These are phyloP conservation scores for Fragaria vesca DNA, from an alignment of 306 rosid species.

Conservation along the genomic window DNA sequence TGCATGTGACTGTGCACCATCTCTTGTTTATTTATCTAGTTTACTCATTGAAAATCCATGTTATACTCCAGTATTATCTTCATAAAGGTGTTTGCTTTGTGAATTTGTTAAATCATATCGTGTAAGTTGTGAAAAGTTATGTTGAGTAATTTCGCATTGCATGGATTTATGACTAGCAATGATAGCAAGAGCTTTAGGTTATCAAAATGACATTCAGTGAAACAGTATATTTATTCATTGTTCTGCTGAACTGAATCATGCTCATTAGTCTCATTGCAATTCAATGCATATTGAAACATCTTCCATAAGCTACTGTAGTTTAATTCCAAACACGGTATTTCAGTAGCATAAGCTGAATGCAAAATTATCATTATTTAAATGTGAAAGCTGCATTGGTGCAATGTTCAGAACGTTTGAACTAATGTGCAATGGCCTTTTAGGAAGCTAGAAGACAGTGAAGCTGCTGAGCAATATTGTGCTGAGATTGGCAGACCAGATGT, in stretches of 20 bases:
- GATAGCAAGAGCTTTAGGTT: neutral
- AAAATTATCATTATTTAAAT: neutral
- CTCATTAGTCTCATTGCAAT: neutral
- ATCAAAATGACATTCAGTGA: neutral
- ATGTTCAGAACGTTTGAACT: neutral
- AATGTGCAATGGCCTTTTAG: constrained; percentile 43
- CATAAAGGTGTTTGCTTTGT: neutral
- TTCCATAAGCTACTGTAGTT: neutral
- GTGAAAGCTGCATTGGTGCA: constrained; percentile 16
- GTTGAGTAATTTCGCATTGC: neutral
- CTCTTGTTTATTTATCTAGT: neutral
- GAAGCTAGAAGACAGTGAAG: constrained; percentile 94
- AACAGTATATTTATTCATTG: neutral
- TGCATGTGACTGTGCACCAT: neutral
- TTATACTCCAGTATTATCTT: neutral
- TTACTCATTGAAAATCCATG: neutral
- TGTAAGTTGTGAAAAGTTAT: neutral
- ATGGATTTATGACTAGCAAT: constrained; percentile 1
- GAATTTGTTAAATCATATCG: neutral
- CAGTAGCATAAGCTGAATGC: neutral
- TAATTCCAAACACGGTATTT: neutral
- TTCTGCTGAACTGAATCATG: neutral
- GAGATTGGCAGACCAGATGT: constrained; percentile 98
- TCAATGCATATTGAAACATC: constrained; percentile 3
- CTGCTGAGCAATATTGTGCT: constrained; percentile 99